A percentile compares a stretch with the other conserved stretches of the same genome.
Evolutionary conservation across 108 stramenopile species (phyloP).

Genomic region (Discostella stelligeroides): DNA sequence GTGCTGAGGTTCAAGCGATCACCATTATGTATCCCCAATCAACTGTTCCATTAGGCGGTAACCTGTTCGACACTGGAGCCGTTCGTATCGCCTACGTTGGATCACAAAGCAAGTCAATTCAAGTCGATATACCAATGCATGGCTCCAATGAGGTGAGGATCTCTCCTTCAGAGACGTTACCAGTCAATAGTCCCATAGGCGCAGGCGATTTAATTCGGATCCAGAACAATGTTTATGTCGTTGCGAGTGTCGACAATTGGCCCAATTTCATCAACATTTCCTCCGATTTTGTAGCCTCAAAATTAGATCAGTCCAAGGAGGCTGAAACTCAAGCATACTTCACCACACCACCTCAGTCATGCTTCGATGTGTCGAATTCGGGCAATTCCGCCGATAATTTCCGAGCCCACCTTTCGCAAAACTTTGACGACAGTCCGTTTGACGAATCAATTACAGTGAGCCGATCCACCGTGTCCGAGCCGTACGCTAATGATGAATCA

Average conservation of each 20-base stretch:
- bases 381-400: constrained; percentile 53
- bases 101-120: constrained; percentile 50
- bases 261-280: constrained; percentile 37
- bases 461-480: constrained; percentile 27
- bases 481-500: constrained; percentile 26
- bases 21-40: constrained; percentile 38
- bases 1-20: constrained; percentile 56
- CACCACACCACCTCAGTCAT: constrained; percentile 52
- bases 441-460: constrained; percentile 57
- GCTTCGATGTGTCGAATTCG: constrained; percentile 50
- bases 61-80: constrained; percentile 46
- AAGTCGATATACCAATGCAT: constrained; percentile 28
- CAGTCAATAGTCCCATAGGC: constrained; percentile 28
- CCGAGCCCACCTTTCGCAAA: constrained; percentile 45
- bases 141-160: constrained; percentile 40
- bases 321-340: constrained; percentile 44
- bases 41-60: constrained; percentile 10
- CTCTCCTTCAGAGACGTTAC: constrained; percentile 28
- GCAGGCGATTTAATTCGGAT: constrained; percentile 54
- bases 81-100: constrained; percentile 51
- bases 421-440: constrained; percentile 58
- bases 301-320: constrained; percentile 11
- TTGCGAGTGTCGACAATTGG: constrained; percentile 36
- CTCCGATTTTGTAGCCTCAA: constrained; percentile 12
- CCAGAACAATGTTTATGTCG: constrained; percentile 31